Evolutionary conservation across 495 filamentous ascomycete genomes (phyloP), one percentile per base, ranked within the genome.

Genomic region (Talaromyces ruber): DNA sequence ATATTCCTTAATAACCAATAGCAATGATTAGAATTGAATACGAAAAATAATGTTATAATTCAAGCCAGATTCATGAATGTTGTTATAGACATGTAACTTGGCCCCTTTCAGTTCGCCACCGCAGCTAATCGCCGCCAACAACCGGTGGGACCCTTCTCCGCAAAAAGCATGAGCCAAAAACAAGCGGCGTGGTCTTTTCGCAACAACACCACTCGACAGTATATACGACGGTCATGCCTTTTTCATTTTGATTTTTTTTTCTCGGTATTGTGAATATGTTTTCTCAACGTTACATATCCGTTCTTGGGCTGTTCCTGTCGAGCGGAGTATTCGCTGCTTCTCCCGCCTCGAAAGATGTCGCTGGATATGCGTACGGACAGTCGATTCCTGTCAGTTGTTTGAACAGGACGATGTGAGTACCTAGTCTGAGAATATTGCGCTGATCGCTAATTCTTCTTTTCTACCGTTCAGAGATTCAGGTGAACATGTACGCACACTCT

Each of bases 341-440:
- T 24, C 45, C 21, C 9, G 22, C 51, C 14, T 54, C 51, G 51
- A 54, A 25, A 30, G 59, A 51, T 26, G 43, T 60, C n/a, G 18
- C 30, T 24, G 76, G 76, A 67, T 80, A 79, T 76, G 78, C 65
- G 45, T 67, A 72, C 62, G 76, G 76, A 37, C 76, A 82, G 54
- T 68, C 72, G 21, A 84, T 90, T 63, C 84, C 85, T 18, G 85
- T 90, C 25, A 83, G 74, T 47, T 90, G 87, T 73, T 67, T 90
- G 65, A 87, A 89, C 68, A 70, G 87, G 62, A 85, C 83, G 12
- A 80, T 85, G 87, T 90, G 68, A 75, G 84, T 76, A 34, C 9
- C n/a, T 21, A 16, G 12, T 51, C 54, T 55, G 2, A 4, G 1
- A 21, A 5, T 4, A 8, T n/a, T 21, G n/a, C 43, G 43, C 43